Evolutionary conservation across 1,284 basidiomycete genomes (phyloP).

Genomic region (Moesziomyces antarcticus): DNA sequence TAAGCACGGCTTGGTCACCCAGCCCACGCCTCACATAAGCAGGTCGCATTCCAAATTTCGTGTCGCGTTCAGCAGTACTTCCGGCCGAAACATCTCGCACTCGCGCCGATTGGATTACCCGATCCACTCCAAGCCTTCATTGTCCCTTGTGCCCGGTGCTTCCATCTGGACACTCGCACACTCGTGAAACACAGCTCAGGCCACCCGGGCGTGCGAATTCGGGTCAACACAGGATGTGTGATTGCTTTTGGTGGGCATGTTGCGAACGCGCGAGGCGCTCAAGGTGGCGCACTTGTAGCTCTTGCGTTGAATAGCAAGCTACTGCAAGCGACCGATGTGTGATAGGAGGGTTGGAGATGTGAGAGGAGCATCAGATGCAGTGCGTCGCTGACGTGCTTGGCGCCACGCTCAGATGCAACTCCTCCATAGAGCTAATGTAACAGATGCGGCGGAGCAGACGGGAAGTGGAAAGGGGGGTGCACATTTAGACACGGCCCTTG

Average conservation of each 20-base stretch:
- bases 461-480: conserved; percentile 4
- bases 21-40: neutral
- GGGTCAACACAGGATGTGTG: conserved; percentile 37
- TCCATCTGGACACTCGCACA: neutral
- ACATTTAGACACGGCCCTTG: conserved; percentile 60
- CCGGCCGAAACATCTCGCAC: too few species aligned
- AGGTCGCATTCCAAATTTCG: neutral
- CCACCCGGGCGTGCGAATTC: neutral
- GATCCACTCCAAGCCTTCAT: neutral
- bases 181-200: neutral
- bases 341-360: conserved; percentile 4
- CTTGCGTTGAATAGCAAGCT: conserved; percentile 7
- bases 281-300: neutral
- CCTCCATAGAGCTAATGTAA: conserved; percentile 43
- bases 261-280: conserved; percentile 13
- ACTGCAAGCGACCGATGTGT: neutral
- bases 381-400: conserved; percentile 4
- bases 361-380: conserved; percentile 28
- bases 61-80: too few species aligned
- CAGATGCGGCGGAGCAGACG: conserved; percentile 23
- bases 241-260: conserved; percentile 39
- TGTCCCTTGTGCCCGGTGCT: neutral
- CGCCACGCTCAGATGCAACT: conserved; percentile 13
- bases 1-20: neutral
- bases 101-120: neutral